Evolutionary conservation across 106 monocot genomes (phyloP).

Genomic region (Allium fistulosum): DNA sequence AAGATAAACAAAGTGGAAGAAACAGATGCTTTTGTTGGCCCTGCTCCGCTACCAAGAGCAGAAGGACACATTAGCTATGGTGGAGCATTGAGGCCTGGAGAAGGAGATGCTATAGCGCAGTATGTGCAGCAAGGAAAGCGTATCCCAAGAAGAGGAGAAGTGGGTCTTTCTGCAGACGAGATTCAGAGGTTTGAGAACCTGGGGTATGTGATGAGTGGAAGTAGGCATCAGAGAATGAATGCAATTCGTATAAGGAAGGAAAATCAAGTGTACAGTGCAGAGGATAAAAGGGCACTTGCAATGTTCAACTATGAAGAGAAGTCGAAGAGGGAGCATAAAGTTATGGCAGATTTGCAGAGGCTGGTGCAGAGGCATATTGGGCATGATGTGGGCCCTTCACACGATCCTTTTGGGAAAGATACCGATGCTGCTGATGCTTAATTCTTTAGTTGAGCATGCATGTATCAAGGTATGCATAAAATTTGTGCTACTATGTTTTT

Average conservation of each 20-base stretch:
- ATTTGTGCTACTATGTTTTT: not conserved
- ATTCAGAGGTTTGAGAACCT: conserved; percentile 87
- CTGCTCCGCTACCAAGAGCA: conserved; percentile 72
- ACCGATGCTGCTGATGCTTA: conserved; percentile 37
- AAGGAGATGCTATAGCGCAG: conserved; percentile 97
- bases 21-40: conserved; percentile 47
- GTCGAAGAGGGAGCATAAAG: conserved; percentile 89
- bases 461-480: not conserved
- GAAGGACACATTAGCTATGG: conserved; percentile 98
- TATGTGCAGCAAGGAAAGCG: conserved; percentile 99
- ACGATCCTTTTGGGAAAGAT: conserved; percentile 79
- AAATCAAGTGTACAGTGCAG: conserved; percentile 98
- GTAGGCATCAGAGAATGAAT: conserved; percentile 99
- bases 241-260: conserved; percentile 99
- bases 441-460: conserved; percentile 1
- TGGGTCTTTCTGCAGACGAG: conserved; percentile 92
- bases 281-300: conserved; percentile 91
- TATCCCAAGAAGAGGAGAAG: conserved; percentile 97
- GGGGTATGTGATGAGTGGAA: conserved; percentile 99
- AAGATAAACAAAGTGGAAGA: conserved; percentile 46
- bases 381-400: conserved; percentile 58
- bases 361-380: conserved; percentile 94
- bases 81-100: conserved; percentile 92
- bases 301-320: conserved; percentile 99
- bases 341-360: conserved; percentile 90